Conservation (phyloP, 768 basidiomycete species). For the Russula compacta region DNA sequence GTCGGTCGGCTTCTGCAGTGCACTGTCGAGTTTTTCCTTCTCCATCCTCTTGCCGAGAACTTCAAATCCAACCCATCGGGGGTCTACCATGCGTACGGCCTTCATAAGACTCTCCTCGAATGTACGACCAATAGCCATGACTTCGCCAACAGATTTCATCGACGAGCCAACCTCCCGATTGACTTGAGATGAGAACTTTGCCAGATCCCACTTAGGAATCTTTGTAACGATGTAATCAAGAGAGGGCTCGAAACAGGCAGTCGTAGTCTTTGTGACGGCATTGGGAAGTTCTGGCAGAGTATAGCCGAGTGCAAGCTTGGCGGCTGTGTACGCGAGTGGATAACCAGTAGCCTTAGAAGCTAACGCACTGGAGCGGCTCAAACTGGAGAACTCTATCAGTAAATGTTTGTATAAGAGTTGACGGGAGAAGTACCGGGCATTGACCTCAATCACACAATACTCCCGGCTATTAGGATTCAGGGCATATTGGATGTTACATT, state of each 20-base stretch:
- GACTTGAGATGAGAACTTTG: constrained; percentile 92
- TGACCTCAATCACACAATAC: constrained; percentile 98
- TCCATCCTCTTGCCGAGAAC: constrained; percentile 67
- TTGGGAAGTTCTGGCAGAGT: constrained; percentile 97
- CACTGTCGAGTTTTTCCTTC: constrained; percentile 67
- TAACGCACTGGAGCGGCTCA: constrained; percentile 87
- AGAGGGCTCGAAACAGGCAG: constrained; percentile 98
- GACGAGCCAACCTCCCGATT: constrained; percentile 91
- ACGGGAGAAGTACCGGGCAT: constrained; percentile 57
- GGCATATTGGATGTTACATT: constrained; percentile 98
- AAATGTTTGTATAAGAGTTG: not conserved
- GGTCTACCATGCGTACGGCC: constrained; percentile 95
- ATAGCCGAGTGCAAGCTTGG: constrained; percentile 95
- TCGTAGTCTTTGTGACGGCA: constrained; percentile 98
- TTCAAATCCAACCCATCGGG: constrained; percentile 94
- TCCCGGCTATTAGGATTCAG: constrained; percentile 87
- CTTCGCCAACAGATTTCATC: constrained; percentile 99
- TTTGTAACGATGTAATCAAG: constrained; percentile 99
- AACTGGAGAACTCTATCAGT: not conserved
- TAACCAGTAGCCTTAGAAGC: constrained; percentile 99
- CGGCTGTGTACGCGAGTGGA: constrained; percentile 97
- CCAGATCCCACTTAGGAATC: constrained; percentile 99
- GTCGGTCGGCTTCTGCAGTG: constrained; percentile 80
- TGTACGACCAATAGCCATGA: constrained; percentile 99
- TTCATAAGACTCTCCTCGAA: constrained; percentile 99